Evolutionary conservation across 352 stramenopile genomes (phyloP), one percentile per base, ranked within the genome.

Genomic region (Phytophthora kernoviae): DNA sequence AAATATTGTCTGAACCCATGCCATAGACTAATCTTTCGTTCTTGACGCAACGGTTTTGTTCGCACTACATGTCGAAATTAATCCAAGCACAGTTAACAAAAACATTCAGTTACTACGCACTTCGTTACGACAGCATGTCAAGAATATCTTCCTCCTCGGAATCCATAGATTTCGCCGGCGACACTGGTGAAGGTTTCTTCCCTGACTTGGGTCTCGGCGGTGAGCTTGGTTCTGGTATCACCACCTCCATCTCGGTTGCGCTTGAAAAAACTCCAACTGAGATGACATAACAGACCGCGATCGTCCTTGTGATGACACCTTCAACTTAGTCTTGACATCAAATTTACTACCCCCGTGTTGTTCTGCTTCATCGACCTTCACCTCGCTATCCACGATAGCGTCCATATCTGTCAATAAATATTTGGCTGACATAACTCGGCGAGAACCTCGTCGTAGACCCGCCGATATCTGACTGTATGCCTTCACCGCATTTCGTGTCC

Each of bases 71-170:
- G 24, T 6, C 3, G 24, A 30, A 6, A 30, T 3, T 30, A 6
- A 30, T 39, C 33, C 10, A 39, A 39, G 9, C 30, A 39, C 33
- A 39, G 11, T 39, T 17, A 30, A 30, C 6, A 30, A 30, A 30
- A 30, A 6, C 6, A 6, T 6, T 30, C 6, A 30, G 24, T n/a
- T n/a, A n/a, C 24, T 30, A 30, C 24, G 24, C 24, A n/a, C 4
- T n/a, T 39, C 33, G 21, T 33, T 63, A 65, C 49, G 45, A 64
- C 34, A 86, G 40, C 62, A 86, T 83, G 49, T 84, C 68, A n/a
- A 86, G 47, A 21, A 88, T 75, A 36, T 86, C 76, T 52, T 86
- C 79, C 54, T 86, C 75, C 15, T 81, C 74, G 9, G 68, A 83
- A 22, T 81, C 53, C 14, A 77, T 55, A 5, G 61, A 2, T 48